phyloP scores from a whole-genome alignment of 2,329 filamentous ascomycete species.

The Aspergillus flavus region DNA sequence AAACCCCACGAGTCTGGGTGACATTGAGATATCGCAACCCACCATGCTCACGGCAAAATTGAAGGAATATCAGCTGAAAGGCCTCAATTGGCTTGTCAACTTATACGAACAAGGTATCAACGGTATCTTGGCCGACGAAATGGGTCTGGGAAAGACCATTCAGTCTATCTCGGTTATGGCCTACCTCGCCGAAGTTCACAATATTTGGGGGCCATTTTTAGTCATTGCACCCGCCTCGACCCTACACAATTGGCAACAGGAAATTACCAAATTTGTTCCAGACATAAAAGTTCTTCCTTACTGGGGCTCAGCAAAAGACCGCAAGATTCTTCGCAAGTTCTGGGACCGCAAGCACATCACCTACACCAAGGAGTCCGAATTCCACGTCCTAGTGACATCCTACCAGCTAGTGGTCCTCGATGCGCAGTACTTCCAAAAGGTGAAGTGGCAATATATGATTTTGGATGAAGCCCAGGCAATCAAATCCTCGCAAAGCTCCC shows the following conservation, averaged over 20 bases:
- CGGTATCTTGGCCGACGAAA: constrained; percentile 96
- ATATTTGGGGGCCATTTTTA: constrained; percentile 96
- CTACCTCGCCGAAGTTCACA: constrained; percentile 94
- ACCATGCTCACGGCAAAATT: constrained; percentile 91
- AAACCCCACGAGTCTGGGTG: constrained; percentile 92
- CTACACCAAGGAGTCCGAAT: constrained; percentile 88
- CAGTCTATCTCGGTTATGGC: constrained; percentile 99
- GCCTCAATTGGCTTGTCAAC: constrained; percentile 98
- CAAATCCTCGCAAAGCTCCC: constrained; percentile 93
- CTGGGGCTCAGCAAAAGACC: constrained; percentile 92
- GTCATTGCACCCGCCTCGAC: constrained; percentile 96
- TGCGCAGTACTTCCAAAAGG: constrained; percentile 97
- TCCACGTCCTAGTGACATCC: constrained; percentile 94
- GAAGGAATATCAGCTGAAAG: constrained; percentile 98
- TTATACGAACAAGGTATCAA: constrained; percentile 99
- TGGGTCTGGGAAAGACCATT: constrained; percentile 98
- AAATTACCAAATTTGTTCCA: constrained; percentile 93
- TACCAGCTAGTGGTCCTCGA: constrained; percentile 97
- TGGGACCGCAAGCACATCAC: constrained; percentile 98
- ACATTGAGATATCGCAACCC: constrained; percentile 91
- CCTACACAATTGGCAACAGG: constrained; percentile 98
- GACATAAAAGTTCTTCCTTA: constrained; percentile 94
- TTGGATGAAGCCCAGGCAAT: constrained; percentile 98
- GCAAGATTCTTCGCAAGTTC: constrained; percentile 96
- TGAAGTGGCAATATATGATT: constrained; percentile 99